phyloP scores from a whole-genome alignment of 805 yeast species.

The Yamadazyma takamatsuzukensis region DNA sequence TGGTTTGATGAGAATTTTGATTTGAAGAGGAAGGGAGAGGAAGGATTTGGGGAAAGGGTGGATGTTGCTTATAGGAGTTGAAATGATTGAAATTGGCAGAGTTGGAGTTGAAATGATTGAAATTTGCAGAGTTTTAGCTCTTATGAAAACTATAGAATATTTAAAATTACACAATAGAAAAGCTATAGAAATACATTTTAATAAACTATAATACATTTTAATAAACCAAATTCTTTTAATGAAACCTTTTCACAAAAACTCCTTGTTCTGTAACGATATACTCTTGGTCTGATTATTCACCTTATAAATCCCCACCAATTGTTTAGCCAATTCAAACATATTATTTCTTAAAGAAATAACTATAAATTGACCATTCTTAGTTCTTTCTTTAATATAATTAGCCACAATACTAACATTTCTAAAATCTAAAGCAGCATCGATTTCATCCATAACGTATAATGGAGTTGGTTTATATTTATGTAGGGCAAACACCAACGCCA shows the following conservation, averaged over 20 bases:
- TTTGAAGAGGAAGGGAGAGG: constrained; percentile 63
- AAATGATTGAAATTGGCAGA: too few relatives aligned
- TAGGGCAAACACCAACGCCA: constrained; percentile 93
- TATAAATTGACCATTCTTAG: constrained; percentile 93
- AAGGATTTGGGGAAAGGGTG: constrained; percentile 57
- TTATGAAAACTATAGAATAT: too few relatives aligned
- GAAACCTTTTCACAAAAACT: constrained; percentile 23
- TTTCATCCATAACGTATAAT: constrained; percentile 96
- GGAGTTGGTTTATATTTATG: constrained; percentile 98
- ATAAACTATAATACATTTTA: constrained; percentile 1
- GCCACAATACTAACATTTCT: constrained; percentile 97
- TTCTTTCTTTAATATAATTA: constrained; percentile 90
- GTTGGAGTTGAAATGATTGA: too few relatives aligned
- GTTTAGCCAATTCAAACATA: constrained; percentile 96
- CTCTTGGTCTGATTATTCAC: constrained; percentile 87
- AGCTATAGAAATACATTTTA: not conserved
- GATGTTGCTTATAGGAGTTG: constrained; percentile 35
- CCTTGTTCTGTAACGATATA: constrained; percentile 69
- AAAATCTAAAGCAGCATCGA: constrained; percentile 97
- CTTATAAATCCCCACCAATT: constrained; percentile 92
- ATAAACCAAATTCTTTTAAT: not conserved
- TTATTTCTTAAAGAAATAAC: constrained; percentile 94
- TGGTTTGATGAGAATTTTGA: constrained; percentile 76
- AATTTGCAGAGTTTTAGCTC: too few relatives aligned
- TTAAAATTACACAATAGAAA: too few relatives aligned